Evolutionary conservation across 2,329 filamentous ascomycete genomes (phyloP).

Genomic region (Calonectria naviculata): DNA sequence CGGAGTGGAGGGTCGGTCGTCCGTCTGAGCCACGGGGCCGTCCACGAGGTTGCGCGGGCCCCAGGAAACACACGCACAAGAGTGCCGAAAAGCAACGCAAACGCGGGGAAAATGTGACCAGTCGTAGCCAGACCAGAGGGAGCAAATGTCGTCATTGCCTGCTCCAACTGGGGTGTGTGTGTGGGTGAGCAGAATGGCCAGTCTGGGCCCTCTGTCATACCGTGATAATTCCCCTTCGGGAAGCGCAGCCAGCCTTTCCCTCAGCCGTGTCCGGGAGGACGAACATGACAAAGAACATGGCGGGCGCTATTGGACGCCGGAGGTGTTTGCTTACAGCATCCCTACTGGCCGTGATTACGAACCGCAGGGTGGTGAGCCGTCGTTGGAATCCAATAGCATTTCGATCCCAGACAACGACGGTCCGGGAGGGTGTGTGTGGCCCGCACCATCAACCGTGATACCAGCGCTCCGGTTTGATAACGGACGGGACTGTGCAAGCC

Average conservation of each 20-base stretch:
- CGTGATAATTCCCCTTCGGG: slow-evolving; percentile 5
- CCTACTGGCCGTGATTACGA: slow-evolving; percentile 1
- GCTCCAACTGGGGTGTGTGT: neutral
- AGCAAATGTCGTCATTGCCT: slow-evolving; percentile 23
- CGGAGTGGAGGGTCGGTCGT: slow-evolving; percentile 26
- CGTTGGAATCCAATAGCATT: slow-evolving; percentile 7
- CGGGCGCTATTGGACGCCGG: neutral
- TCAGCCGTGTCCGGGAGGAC: slow-evolving; percentile 5
- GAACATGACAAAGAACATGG: neutral
- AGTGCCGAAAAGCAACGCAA: slow-evolving; percentile 2
- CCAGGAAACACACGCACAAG: neutral
- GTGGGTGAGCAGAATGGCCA: neutral
- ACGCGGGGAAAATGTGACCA: slow-evolving; percentile 30
- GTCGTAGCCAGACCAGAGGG: slow-evolving; percentile 18
- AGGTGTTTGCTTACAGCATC: neutral
- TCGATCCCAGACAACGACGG: neutral
- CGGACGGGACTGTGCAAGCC: slow-evolving; percentile 13
- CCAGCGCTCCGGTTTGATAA: neutral
- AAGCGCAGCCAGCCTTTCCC: neutral
- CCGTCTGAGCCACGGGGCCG: slow-evolving; percentile 35
- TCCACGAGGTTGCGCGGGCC: slow-evolving; percentile 17
- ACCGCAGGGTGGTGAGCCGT: neutral
- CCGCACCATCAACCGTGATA: slow-evolving; percentile 12
- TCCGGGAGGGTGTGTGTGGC: neutral
- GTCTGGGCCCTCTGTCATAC: neutral